Base-by-base conservation (phyloP, 495 filamentous ascomycete species). In the Opeltia flavorubescens region DNA sequence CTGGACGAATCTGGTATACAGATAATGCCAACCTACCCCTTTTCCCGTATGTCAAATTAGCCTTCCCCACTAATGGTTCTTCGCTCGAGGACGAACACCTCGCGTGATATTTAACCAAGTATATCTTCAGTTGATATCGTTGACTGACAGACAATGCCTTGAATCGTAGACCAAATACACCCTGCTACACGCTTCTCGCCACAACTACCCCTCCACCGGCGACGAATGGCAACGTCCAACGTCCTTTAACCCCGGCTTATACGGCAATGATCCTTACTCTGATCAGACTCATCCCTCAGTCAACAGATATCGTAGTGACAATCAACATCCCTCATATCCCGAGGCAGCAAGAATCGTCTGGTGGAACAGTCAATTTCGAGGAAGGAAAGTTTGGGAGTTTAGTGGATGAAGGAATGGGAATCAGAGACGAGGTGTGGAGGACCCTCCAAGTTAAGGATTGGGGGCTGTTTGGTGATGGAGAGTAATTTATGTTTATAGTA, bases 221-320 rank as follows among this genome's bases (percentile, higher is more conserved):
- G 2, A 28, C 48, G 6, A 41, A 41, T 13, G 38, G 38, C 38
- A 25, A 41, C 58, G 20, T 15, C 15, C 17, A n/a, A n/a, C n/a
- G 23, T 1, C 13, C 15, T 3, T 36, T 58, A n/a, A 58, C 61
- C 44, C 68, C 74, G 4, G 52, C 27, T 9, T 81, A 77, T 55
- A 81, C 74, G 3, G 78, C 70, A 24, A 71, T 88, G 43, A 67
- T 84, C 44, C 59, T 87, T 35, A 76, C 75, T 12, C 12, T 58
- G 0, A 67, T 95, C 25, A 66, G 91, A 25, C 67, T 98, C 23
- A 74, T 74, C 62, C 66, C 75, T 52, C 72, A 93, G 62, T 66
- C 65, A 51, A 89, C 91, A 12, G 91, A 98, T 66, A 58, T 98
- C n/a, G 59, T 94, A 23, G 76, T 94, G 47, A 84, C 85, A 25